Evolutionary conservation across 129 eudicot genomes (phyloP).

Genomic region (Gnaphalium uliginosum): DNA sequence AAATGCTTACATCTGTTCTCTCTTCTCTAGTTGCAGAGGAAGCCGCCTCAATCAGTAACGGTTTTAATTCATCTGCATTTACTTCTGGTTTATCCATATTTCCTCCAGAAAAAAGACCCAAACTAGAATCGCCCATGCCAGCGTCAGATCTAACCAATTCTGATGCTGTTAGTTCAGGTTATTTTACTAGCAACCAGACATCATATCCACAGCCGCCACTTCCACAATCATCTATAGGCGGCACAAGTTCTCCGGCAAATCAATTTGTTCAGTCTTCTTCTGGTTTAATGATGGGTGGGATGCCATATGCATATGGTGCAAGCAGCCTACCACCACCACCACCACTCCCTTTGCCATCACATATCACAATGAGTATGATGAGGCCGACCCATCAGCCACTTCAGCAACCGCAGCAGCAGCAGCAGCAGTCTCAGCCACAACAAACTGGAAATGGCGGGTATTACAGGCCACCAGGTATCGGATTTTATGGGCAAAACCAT

Average conservation of each 20-base stretch:
- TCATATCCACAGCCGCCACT: conserved; percentile 42
- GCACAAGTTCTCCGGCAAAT: conserved; percentile 43
- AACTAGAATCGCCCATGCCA: conserved; percentile 53
- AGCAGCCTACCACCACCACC: conserved; percentile 67
- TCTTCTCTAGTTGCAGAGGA: conserved; percentile 93
- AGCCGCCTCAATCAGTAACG: conserved; percentile 68
- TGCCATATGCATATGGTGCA: conserved; percentile 57
- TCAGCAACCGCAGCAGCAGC: conserved; percentile 50
- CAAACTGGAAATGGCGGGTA: conserved; percentile 49
- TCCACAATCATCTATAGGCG: conserved; percentile 39
- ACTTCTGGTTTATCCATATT: neutral
- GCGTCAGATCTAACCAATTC: conserved; percentile 38
- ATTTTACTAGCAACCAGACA: conserved; percentile 39
- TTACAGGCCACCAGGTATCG: conserved; percentile 79
- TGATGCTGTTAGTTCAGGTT: conserved; percentile 38
- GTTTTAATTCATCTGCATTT: conserved; percentile 44
- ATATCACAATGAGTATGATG: conserved; percentile 52
- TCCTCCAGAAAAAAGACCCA: conserved; percentile 44
- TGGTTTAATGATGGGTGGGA: conserved; percentile 48
- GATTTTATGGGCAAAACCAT: conserved; percentile 68
- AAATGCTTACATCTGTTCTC: conserved; percentile 76
- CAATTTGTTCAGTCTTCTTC: conserved; percentile 51
- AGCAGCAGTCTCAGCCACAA: conserved; percentile 38
- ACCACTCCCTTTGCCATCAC: conserved; percentile 63
- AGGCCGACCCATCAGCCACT: conserved; percentile 57